phyloP scores from a whole-genome alignment of 768 basidiomycete genomes.

The Sarcodon sp. region DNA sequence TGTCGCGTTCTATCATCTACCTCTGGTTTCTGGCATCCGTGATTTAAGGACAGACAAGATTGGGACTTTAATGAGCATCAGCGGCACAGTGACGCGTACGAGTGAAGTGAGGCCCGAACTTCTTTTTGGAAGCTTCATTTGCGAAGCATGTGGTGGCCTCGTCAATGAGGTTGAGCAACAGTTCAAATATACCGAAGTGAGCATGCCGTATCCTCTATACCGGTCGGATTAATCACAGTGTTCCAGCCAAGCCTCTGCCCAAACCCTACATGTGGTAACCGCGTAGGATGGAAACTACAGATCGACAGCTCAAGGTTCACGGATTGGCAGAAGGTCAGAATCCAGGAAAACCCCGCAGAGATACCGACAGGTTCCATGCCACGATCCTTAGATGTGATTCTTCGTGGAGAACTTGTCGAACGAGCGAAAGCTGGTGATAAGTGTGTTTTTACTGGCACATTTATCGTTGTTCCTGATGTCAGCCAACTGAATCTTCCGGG shows the following conservation, averaged over 20 bases:
- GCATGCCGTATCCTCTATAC: background rate
- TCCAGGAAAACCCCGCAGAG: conserved; percentile 97
- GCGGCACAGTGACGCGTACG: conserved; percentile 94
- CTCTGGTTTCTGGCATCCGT: conserved; percentile 88
- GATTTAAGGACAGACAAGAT: conserved; percentile 89
- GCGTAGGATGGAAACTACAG: conserved; percentile 83
- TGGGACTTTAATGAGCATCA: conserved; percentile 88
- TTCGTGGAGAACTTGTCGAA: conserved; percentile 92
- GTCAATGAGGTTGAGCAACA: conserved; percentile 96
- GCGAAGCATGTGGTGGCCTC: conserved; percentile 75
- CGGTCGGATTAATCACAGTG: conserved; percentile 4
- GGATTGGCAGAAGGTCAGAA: conserved; percentile 99
- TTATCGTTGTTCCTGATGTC: conserved; percentile 98
- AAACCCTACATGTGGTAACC: conserved; percentile 89
- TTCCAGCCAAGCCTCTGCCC: conserved; percentile 83
- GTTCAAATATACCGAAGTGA: conserved; percentile 97
- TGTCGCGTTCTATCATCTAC: conserved; percentile 91
- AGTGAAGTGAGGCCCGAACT: conserved; percentile 96
- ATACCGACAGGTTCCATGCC: conserved; percentile 99
- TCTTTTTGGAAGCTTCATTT: conserved; percentile 86
- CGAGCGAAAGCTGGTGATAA: conserved; percentile 99
- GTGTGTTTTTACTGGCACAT: conserved; percentile 94
- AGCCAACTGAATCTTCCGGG: conserved; percentile 92
- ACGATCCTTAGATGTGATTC: conserved; percentile 88
- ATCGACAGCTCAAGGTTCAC: conserved; percentile 95